A percentile compares a stretch with the other conserved stretches of the same genome.
phyloP scores from a whole-genome alignment of 2,329 filamentous ascomycete genomes.

The Fusarium sp. region DNA sequence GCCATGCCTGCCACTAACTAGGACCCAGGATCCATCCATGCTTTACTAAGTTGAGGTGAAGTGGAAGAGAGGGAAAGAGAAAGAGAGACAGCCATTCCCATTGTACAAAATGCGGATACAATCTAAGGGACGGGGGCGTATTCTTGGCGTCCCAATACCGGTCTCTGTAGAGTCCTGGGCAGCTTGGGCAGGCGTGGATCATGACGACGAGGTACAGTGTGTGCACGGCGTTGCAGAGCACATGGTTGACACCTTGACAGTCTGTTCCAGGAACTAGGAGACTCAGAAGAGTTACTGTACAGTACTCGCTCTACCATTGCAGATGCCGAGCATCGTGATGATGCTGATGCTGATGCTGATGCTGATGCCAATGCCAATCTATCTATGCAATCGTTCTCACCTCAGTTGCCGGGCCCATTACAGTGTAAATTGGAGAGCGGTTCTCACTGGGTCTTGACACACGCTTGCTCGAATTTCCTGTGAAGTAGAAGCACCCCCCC shows the following conservation, averaged over 20 bases:
- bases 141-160: slow-evolving; percentile 19
- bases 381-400: not conserved
- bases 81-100: not conserved
- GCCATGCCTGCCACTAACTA: slow-evolving; percentile 19
- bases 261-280: slow-evolving; percentile 9
- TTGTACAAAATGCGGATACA: not conserved
- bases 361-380: not conserved
- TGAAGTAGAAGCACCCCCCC: not conserved
- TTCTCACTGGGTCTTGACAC: slow-evolving; percentile 23
- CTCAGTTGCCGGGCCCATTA: not conserved
- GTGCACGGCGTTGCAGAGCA: slow-evolving; percentile 3
- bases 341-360: not conserved
- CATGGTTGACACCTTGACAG: slow-evolving; percentile 17
- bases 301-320: not conserved
- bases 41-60: not conserved
- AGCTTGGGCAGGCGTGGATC: slow-evolving; percentile 14
- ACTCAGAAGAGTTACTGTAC: not conserved
- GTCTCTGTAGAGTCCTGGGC: not conserved
- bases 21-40: slow-evolving; percentile 2
- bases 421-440: slow-evolving; percentile 21
- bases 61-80: not conserved
- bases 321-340: slow-evolving; percentile 12
- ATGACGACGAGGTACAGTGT: slow-evolving; percentile 35
- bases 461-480: slow-evolving; percentile 1
- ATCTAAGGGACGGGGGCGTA: slow-evolving; percentile 22